phyloP scores from a whole-genome alignment of 441 rosid species.

The Hura crepitans region DNA sequence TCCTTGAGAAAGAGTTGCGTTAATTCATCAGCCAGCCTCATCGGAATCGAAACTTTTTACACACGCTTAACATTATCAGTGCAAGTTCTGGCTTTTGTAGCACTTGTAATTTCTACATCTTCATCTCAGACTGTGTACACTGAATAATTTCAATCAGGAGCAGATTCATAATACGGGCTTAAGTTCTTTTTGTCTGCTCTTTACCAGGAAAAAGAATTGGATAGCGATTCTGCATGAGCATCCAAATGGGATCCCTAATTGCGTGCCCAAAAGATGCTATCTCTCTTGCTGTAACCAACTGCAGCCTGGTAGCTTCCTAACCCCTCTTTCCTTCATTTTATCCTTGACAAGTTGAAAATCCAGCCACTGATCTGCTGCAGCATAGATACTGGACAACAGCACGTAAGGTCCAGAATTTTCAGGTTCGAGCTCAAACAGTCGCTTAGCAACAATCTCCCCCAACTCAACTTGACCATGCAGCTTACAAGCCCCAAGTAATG shows the following conservation, averaged over 20 bases:
- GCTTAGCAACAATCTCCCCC: slow-evolving; percentile 47
- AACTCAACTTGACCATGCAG: slow-evolving; percentile 52
- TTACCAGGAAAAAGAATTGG: background rate
- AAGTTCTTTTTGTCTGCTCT: background rate
- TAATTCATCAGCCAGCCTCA: too few relatives aligned
- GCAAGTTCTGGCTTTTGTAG: too few relatives aligned
- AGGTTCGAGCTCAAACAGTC: slow-evolving; percentile 64
- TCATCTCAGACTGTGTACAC: background rate
- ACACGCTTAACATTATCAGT: too few relatives aligned
- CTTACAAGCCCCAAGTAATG: slow-evolving; percentile 72
- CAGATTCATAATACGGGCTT: background rate
- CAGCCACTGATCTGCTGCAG: slow-evolving; percentile 62
- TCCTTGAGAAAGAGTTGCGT: too few relatives aligned
- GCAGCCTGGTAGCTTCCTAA: slow-evolving; percentile 55
- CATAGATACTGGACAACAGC: slow-evolving; percentile 69
- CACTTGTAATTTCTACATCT: too few relatives aligned
- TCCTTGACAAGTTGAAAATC: slow-evolving; percentile 56
- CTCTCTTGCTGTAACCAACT: slow-evolving; percentile 40
- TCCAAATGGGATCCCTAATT: background rate
- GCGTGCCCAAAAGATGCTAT: slow-evolving; percentile 4
- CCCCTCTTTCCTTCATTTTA: slow-evolving; percentile 62
- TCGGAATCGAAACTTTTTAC: too few relatives aligned
- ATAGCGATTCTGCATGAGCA: background rate
- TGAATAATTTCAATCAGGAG: background rate
- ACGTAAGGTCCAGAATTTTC: slow-evolving; percentile 57